Conservation (phyloP, 306 rosid species). For the Abrus precatorius region DNA sequence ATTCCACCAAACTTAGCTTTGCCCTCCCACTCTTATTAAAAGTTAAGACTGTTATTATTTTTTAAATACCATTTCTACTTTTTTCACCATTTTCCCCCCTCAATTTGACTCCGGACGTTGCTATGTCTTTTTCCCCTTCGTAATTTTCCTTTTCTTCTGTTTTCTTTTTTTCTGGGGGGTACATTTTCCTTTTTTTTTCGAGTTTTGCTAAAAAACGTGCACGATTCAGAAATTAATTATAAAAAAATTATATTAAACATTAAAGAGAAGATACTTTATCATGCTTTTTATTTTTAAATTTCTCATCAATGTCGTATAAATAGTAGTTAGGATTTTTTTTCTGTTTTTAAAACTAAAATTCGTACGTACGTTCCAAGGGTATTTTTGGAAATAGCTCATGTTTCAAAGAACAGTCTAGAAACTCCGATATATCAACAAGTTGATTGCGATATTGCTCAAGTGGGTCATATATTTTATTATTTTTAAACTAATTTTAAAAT, state of each 20-base stretch:
- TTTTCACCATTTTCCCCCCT: background rate
- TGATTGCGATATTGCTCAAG: conserved; percentile 44
- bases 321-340: background rate
- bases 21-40: conserved; percentile 15
- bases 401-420: conserved; percentile 37
- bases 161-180: background rate
- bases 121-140: background rate
- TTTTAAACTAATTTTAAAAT: background rate
- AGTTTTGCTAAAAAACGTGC: no score
- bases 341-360: background rate
- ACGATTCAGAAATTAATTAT: no score
- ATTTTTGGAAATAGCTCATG: conserved; percentile 19
- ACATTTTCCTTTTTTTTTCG: background rate
- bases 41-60: background rate
- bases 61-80: background rate
- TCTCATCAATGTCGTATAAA: no score
- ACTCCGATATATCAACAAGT: conserved; percentile 36
- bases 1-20: conserved; percentile 42
- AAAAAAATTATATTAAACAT: no score
- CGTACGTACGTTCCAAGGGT: conserved; percentile 32
- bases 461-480: background rate
- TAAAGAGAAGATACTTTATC: no score
- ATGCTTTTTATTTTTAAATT: no score
- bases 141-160: background rate
- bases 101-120: background rate